Evolutionary conservation across 495 filamentous ascomycete genomes (phyloP), one percentile per base, ranked within the genome.

Genomic region (Daldinia loculata): DNA sequence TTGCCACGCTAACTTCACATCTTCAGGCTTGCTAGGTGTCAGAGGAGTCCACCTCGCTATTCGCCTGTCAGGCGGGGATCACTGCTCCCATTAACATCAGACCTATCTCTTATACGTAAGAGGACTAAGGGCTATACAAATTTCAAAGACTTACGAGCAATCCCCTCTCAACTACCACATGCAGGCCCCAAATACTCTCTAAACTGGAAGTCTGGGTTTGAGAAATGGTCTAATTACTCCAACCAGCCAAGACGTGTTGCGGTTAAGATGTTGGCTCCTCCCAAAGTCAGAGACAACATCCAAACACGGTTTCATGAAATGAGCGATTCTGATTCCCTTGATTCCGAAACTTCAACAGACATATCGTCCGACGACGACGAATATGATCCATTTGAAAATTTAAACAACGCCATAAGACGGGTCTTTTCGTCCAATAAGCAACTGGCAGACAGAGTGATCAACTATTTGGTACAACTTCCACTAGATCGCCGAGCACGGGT

Each of bases 291-390:
- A 11, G 24, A 9, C 15, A 22, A 29, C 7, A 41, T 41, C 14
- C 36, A 27, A 26, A 11, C 43, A 19, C 24, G 9, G 24, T 14
- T 30, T 6, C 14, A 22, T 19, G 51, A 32, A 26, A 2, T 30
- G n/a, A 36, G 39, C 15, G 50, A 24, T 45, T 55, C 27, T 38
- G 27, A 24, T 4, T 53, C 36, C 1, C 32, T 39, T 32, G 45
- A 66, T 50, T 14, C 63, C 14, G 63, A 53, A 30, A 43, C 63
- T 24, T 12, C 30, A 22, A 53, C 45, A 4, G 56, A 53, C 6
- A 59, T 26, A 11, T 66, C 63, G 32, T 66, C 45, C 8, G 56
- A 66, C 6, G 36, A 43, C 11, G 56, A 43, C 1, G 63, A 59
- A 29, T 45, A 66, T 29, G 63, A 66, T 24, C n/a, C 43, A 1